Conservation (phyloP, 2,329 filamentous ascomycete genomes). For the Colletotrichum cuscutae region DNA sequence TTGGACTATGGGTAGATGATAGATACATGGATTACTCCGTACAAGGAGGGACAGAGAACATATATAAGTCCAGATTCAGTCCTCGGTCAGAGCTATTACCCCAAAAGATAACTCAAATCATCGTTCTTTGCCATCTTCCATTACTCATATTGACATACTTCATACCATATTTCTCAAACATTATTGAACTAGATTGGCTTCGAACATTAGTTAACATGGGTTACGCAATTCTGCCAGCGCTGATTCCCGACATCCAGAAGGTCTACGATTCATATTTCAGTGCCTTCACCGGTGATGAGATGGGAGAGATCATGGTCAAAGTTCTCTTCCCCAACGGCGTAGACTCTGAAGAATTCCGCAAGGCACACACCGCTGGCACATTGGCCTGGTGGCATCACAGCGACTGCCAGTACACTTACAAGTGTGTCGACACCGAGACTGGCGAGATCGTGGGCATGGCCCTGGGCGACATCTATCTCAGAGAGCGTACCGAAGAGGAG, state of each 20-base stretch:
- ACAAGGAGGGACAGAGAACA: not conserved
- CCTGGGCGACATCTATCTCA: conserved; percentile 55
- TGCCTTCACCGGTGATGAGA: conserved; percentile 52
- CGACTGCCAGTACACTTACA: conserved; percentile 56
- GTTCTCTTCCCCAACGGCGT: conserved; percentile 52
- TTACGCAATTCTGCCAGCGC: conserved; percentile 54
- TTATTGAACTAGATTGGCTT: too few species aligned
- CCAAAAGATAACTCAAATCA: not conserved
- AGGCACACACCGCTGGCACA: conserved; percentile 53
- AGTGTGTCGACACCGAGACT: conserved; percentile 56
- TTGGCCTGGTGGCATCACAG: conserved; percentile 51
- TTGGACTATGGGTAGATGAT: not conserved
- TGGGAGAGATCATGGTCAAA: conserved; percentile 52
- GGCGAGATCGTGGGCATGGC: conserved; percentile 58
- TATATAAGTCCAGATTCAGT: not conserved
- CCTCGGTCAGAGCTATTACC: not conserved
- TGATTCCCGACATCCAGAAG: conserved; percentile 56
- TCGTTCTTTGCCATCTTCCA: not conserved
- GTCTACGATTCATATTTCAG: conserved; percentile 60
- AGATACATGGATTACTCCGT: not conserved
- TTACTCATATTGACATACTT: not conserved
- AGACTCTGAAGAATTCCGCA: conserved; percentile 50
- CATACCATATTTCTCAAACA: too few species aligned
- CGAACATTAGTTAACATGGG: conserved; percentile 42
- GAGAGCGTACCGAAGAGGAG: conserved; percentile 50